Percentiles rank a stretch among this genome's conserved stretches.
phyloP scores from a whole-genome alignment of 352 stramenopile genomes.

The Globisporangium uncinulatum region DNA sequence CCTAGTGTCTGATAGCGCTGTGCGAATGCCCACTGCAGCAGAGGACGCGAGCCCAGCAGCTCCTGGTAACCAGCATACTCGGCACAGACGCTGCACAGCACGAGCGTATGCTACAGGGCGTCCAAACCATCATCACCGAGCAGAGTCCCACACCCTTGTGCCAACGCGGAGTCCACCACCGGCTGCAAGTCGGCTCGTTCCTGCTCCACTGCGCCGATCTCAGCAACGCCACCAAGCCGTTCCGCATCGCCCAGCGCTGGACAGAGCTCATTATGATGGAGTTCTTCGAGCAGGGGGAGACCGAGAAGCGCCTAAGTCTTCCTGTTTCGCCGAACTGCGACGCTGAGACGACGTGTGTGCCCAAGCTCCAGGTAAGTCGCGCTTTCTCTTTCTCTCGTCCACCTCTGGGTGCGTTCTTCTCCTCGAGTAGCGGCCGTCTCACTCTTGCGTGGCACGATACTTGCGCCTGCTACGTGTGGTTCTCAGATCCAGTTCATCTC shows the following conservation, averaged over 20 bases:
- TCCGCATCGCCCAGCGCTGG: constrained; percentile 18
- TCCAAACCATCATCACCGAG: constrained; percentile 4
- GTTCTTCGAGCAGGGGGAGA: constrained; percentile 23
- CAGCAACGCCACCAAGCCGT: constrained; percentile 23
- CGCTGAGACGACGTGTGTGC: constrained; percentile 10
- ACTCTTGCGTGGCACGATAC: not conserved
- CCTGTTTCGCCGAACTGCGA: constrained; percentile 19
- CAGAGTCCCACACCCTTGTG: not conserved
- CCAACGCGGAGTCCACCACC: constrained; percentile 6
- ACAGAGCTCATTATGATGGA: constrained; percentile 20
- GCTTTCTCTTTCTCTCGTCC: not conserved
- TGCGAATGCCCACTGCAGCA: not conserved
- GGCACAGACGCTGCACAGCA: constrained; percentile 18
- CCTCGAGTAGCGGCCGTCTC: not conserved
- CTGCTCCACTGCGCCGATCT: constrained; percentile 28
- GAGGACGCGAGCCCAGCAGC: constrained; percentile 15
- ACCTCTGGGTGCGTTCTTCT: not conserved
- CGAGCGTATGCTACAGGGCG: constrained; percentile 12
- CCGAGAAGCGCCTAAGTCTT: constrained; percentile 16
- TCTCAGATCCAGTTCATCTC: constrained; percentile 26
- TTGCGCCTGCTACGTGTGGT: not conserved
- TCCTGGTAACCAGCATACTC: constrained; percentile 22
- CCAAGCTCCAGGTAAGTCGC: constrained; percentile 15
- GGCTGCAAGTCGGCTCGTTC: constrained; percentile 16
- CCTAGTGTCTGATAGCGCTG: not conserved